Evolutionary conservation across 768 basidiomycete genomes (phyloP), one percentile per base, ranked within the genome.

Genomic region (Inosperma sp.): DNA sequence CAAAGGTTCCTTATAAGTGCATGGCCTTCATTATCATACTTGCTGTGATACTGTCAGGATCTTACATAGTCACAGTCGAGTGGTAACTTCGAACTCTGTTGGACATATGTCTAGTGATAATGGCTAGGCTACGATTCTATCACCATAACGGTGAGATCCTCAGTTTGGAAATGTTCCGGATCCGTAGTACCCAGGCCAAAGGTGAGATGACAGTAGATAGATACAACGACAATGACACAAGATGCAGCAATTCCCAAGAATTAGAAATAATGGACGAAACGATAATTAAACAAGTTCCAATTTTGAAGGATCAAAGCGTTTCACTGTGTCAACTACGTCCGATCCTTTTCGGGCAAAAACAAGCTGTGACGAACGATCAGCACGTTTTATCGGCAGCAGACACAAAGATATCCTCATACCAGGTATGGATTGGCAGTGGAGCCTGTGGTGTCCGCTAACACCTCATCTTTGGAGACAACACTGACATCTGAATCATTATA

Each of bases 401-500:
- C 8, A 19, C 21, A 13, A 26, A 10, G 23, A 42, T 26, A 39
- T 21, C 35, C 68, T 48, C 86, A 54, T 56, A 89, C 90, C 68
- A 93, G 72, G 70, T 93, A 93, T 22, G 90, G 90, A 61, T 93
- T 93, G n/a, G 88, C 90, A 29, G 82, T 91, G 14, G 81, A 85
- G 17, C 88, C 89, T n/a, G 89, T 91, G 29, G 92, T 88, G 70
- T 96, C 90, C 23, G 83, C 84, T 46, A 96, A 73, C 2, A 97
- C 87, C 60, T 96, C 93, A 7, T 82, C 81, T 60, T 88, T 87
- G 7, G 77, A 68, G 0, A 92, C 88, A 22, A 81, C 75, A 3
- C 81, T 76, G 7, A 98, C 91, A 52, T 81, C 83, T 30, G 90
- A 90, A 64, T 97, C 94, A 64, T 97, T 97, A 71, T 95, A 93